These are phyloP conservation scores for Wickerhamomyces sydowiorum DNA, from an alignment of 805 yeast species.

Conservation along the genomic window DNA sequence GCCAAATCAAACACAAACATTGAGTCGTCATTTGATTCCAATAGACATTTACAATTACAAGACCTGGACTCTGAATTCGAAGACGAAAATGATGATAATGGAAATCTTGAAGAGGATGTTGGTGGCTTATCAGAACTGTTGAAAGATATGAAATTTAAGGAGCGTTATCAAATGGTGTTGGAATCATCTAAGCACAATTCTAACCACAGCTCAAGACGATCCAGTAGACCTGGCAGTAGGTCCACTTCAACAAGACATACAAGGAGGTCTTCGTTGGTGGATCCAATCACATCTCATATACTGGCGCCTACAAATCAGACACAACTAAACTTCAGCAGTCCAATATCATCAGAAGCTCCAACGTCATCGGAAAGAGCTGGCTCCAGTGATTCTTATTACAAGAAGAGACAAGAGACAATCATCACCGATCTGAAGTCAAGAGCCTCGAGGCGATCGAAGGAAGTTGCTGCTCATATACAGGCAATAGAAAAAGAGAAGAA, in stretches of 20 bases:
- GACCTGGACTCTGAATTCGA: not conserved
- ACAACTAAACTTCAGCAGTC: not conserved
- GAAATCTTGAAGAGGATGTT: not conserved
- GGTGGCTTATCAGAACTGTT: slow-evolving; percentile 11
- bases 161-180: slow-evolving; percentile 8
- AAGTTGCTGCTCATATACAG: slow-evolving; percentile 10
- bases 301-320: too few relatives aligned
- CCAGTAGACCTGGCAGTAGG: slow-evolving; percentile 4
- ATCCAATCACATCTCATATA: not conserved
- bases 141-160: slow-evolving; percentile 13
- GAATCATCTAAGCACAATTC: not conserved
- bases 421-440: slow-evolving; percentile 10
- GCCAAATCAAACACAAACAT: not conserved
- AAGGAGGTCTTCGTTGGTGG: slow-evolving; percentile 6
- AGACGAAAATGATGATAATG: not conserved
- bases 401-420: slow-evolving; percentile 3
- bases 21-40: not conserved
- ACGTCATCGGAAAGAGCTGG: not conserved
- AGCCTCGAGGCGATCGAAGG: slow-evolving; percentile 3
- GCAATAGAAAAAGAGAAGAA: slow-evolving; percentile 11
- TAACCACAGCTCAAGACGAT: not conserved
- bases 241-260: slow-evolving; percentile 5
- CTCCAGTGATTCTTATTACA: not conserved
- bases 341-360: not conserved
- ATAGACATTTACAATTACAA: not conserved